Evolutionary conservation across 140 eudicot species (phyloP).

Genomic region (Anethum foeniculum): DNA sequence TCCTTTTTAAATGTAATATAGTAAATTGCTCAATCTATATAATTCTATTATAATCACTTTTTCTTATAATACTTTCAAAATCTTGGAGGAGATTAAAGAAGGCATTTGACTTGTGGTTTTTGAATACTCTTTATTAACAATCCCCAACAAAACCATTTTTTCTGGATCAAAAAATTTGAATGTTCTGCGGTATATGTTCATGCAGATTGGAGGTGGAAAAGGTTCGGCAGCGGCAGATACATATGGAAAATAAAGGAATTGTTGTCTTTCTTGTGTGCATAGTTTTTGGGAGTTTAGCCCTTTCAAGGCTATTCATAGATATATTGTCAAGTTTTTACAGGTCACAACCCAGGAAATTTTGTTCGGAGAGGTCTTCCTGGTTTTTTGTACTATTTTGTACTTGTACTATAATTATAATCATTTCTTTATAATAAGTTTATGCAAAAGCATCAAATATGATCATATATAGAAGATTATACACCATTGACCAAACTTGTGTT

Average conservation of each 20-base stretch:
- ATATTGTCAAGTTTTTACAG: slow-evolving; percentile 40
- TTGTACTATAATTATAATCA: slow-evolving; percentile 38
- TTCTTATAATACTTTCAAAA: background rate
- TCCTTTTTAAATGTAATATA: background rate
- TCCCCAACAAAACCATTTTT: background rate
- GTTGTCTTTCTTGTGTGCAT: slow-evolving; percentile 62
- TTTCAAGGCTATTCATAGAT: slow-evolving; percentile 54
- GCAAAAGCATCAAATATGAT: background rate
- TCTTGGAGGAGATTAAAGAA: background rate
- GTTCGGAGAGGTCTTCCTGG: slow-evolving; percentile 66
- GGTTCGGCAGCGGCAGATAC: slow-evolving; percentile 57
- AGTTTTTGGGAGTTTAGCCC: slow-evolving; percentile 53
- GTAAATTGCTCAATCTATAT: background rate
- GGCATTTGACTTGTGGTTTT: background rate
- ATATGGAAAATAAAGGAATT: slow-evolving; percentile 90
- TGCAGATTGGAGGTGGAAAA: slow-evolving; percentile 74
- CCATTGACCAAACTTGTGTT: background rate
- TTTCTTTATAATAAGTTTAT: slow-evolving; percentile 43
- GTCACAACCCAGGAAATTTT: slow-evolving; percentile 62
- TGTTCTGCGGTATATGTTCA: background rate
- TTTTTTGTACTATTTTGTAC: slow-evolving; percentile 48
- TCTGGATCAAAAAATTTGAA: background rate
- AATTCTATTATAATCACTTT: background rate
- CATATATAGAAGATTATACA: background rate
- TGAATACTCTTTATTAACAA: background rate